These are phyloP conservation scores for Conringia planisiliqua DNA, from an alignment of 345 rosid species.

Conservation along the genomic window DNA sequence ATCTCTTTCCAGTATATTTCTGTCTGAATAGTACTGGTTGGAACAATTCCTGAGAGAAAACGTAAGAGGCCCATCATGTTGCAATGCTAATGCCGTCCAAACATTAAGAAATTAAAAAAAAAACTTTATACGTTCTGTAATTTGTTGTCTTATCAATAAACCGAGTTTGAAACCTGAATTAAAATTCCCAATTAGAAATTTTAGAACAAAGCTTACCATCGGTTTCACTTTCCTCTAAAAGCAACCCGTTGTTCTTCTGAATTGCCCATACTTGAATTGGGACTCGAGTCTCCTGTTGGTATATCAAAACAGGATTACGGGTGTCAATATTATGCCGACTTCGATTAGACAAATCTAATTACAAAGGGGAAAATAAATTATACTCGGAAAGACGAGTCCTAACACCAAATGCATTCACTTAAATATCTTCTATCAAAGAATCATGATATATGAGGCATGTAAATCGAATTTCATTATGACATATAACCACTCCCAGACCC, in stretches of 20 bases:
- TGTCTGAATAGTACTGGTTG: constrained; percentile 58
- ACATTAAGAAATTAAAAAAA: not conserved
- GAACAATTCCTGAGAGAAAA: constrained; percentile 69
- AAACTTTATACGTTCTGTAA: not conserved
- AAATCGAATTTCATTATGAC: not conserved
- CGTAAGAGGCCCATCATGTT: constrained; percentile 8
- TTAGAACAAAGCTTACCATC: constrained; percentile 51
- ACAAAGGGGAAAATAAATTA: not conserved
- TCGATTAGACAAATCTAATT: not conserved
- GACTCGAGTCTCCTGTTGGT: constrained; percentile 73
- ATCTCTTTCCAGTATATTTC: constrained; percentile 86
- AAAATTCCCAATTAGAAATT: constrained; percentile 5
- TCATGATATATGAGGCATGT: constrained; percentile 2
- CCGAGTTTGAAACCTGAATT: not conserved
- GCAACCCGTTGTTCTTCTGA: constrained; percentile 72
- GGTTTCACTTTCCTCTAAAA: constrained; percentile 62
- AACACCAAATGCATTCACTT: constrained; percentile 2
- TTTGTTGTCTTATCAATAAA: constrained; percentile 5
- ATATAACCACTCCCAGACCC: not conserved
- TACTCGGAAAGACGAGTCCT: not conserved
- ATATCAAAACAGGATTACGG: constrained; percentile 6
- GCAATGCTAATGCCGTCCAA: constrained; percentile 6
- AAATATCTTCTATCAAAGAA: not conserved
- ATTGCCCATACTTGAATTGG: constrained; percentile 84
- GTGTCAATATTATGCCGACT: constrained; percentile 11